Conservation (phyloP, 768 basidiomycete species). For the Mycena albidolilacea region DNA sequence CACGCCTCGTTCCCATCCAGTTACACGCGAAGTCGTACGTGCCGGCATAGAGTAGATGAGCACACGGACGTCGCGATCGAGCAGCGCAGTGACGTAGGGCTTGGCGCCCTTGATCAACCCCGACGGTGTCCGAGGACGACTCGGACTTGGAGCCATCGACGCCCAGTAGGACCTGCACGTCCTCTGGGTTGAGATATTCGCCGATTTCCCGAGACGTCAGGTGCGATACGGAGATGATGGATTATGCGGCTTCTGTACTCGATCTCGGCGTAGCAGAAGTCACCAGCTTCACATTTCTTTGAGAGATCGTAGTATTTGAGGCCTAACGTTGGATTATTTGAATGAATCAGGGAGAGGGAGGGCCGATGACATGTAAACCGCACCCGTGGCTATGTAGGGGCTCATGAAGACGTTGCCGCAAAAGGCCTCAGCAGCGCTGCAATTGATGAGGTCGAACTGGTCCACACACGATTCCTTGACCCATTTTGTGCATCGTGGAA, state of each 20-base stretch:
- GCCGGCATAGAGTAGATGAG: slow-evolving; percentile 71
- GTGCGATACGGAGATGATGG: neutral
- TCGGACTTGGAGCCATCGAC: slow-evolving; percentile 42
- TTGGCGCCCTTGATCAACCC: slow-evolving; percentile 50
- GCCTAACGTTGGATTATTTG: neutral
- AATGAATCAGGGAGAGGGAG: neutral
- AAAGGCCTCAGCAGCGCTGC: slow-evolving; percentile 47
- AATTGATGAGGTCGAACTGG: slow-evolving; percentile 58
- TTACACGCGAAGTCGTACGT: slow-evolving; percentile 74
- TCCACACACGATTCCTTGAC: slow-evolving; percentile 57
- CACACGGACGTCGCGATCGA: slow-evolving; percentile 72
- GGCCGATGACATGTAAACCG: neutral
- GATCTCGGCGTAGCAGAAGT: slow-evolving; percentile 19
- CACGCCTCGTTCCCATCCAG: slow-evolving; percentile 73
- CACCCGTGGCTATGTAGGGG: slow-evolving; percentile 38
- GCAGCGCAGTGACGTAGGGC: slow-evolving; percentile 66
- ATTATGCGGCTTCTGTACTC: neutral
- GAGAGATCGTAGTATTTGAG: slow-evolving; percentile 30
- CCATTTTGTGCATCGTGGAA: slow-evolving; percentile 62
- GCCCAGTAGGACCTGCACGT: slow-evolving; percentile 29
- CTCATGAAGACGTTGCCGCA: slow-evolving; percentile 50
- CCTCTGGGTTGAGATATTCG: slow-evolving; percentile 31
- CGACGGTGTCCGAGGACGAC: slow-evolving; percentile 56
- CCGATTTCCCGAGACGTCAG: slow-evolving; percentile 7
- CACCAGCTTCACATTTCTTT: slow-evolving; percentile 11